Base-by-base conservation (phyloP, 78 protist species). In the Polysphondylium violaceum region DNA sequence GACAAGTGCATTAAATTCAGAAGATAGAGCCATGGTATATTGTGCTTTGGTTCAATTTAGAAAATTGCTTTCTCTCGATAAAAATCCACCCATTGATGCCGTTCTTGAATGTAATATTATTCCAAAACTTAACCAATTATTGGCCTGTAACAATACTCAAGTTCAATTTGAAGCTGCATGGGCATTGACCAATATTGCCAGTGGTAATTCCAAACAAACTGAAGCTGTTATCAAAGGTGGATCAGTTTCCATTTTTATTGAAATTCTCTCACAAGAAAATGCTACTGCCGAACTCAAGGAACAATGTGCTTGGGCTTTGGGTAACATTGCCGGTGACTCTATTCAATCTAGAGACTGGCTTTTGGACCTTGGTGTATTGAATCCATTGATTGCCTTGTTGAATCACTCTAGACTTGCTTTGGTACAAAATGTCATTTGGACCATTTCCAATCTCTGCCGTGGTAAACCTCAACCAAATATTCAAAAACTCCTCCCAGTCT, bases 311-410 rank as follows among this genome's bases (percentile, higher is more conserved):
- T 99, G 99, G 99, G 99, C 98, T 9, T 85, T 99, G 0, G 99
- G 99, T 58, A 99, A 99, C 98, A 98, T 99, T 56, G 99, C 99
- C 1, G 99, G 99, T 56, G 99, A 99, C 87, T 77, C 96, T 0
- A 36, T 95, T 23, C 59, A 44, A 43, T 88, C 81, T 76, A 97
- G 99, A 38, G 98, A 98, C 76, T 3, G 33, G 11, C 94, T 83
- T 25, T 23, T 83, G 3, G 25, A 17, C 12, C n/a, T 17, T 0
- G 79, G 75, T 59, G 75, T 60, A 11, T 58, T 69, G 53, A 47
- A 51, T 7, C 44, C 91, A 9, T 33, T 83, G 21, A 36, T 83
- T 38, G 29, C 31, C 25, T 68, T 67, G 2, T 47, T 27, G 27
- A 69, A 6, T 19, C 27, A 2, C 51, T 0, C 38, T n/a, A 44